A percentile compares a stretch with the other conserved stretches of the same genome.
Conservation (phyloP, 2,329 filamentous ascomycete genomes). For the Hirsutella minnesotensis region DNA sequence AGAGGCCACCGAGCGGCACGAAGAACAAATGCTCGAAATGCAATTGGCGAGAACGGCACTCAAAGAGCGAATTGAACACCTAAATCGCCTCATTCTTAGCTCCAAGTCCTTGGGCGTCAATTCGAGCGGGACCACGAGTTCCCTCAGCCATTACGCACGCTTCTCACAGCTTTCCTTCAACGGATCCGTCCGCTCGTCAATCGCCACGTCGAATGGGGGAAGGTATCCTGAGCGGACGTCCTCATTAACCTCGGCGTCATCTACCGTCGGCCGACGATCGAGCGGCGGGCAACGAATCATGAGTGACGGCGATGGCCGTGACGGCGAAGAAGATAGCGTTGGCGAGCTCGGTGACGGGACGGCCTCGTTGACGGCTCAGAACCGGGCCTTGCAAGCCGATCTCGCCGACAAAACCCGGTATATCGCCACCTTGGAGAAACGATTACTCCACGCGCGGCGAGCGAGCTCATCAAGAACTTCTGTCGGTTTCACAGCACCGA, state of each 20-base stretch:
- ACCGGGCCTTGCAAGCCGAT: slow-evolving; percentile 86
- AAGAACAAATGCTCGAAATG: slow-evolving; percentile 98
- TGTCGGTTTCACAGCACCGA: slow-evolving; percentile 51
- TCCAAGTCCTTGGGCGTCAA: slow-evolving; percentile 96
- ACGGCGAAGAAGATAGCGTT: slow-evolving; percentile 54
- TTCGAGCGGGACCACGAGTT: slow-evolving; percentile 57
- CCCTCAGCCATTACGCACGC: slow-evolving; percentile 49
- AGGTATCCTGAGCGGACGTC: slow-evolving; percentile 48
- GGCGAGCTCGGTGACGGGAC: slow-evolving; percentile 81
- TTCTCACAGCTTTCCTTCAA: slow-evolving; percentile 45
- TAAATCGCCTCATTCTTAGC: slow-evolving; percentile 88
- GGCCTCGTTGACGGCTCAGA: slow-evolving; percentile 73
- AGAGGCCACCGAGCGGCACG: slow-evolving; percentile 76
- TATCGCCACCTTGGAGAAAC: slow-evolving; percentile 85
- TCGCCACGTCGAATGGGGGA: slow-evolving; percentile 47
- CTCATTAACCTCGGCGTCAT: slow-evolving; percentile 54
- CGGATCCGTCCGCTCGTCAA: slow-evolving; percentile 55
- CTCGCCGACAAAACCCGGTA: slow-evolving; percentile 95
- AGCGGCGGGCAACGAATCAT: slow-evolving; percentile 31
- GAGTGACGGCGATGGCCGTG: slow-evolving; percentile 28
- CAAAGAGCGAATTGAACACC: slow-evolving; percentile 93
- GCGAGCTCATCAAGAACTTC: slow-evolving; percentile 85
- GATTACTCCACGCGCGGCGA: slow-evolving; percentile 77
- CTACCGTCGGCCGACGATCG: slow-evolving; percentile 45
- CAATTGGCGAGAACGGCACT: slow-evolving; percentile 89